Evolutionary conservation across 1,139 yeast species (phyloP), one percentile per base, ranked within the genome.

Genomic region (Maudiozyma humilis): DNA sequence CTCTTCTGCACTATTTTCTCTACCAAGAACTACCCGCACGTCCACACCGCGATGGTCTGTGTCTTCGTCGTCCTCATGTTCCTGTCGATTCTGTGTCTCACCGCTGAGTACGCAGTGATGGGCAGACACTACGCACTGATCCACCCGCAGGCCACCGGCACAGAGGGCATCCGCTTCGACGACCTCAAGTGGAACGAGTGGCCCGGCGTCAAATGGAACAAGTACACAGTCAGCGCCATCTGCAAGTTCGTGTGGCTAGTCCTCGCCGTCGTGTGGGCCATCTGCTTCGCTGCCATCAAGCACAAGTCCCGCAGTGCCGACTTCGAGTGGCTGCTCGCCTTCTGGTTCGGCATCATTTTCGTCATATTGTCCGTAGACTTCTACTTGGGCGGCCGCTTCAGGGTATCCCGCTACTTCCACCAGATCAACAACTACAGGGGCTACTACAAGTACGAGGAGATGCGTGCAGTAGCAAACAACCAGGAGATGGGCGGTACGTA

Each of bases 291-390:
- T 13, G 73, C 65, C 1, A 64, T 68, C 44, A 66, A 71, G 1
- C 71, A 67, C 34, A 47, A 66, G 10, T 65, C 70, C 32, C 64
- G 70, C 14, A 66, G 72, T 19, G 85, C 77, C 2, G 67, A 68
- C 14, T 79, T 83, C 61, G 97, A 89, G 63, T 89, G 97, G 96
- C 59, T 78, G 7, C 65, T 88, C 38, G 80, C 89, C 6, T 89
- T 81, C 65, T 82, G 86, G 79, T 88, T 85, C 59, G 93, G 95
- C 8, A 59, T 82, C 32, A 70, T 84, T 49, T 74, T 82, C 54
- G 61, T 82, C 8, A 67, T 82, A 49, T 73, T 91, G 66, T 68
- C 82, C 2, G 71, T 77, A 52, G 96, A 89, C 59, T 72, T 88
- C 54, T 73, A 74, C 57, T 84, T 89, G 0, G 78, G 83, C 29